A percentile compares a stretch with the other conserved stretches of the same genome.
phyloP scores from a whole-genome alignment of 2,329 filamentous ascomycete genomes.

The Onygenales sp. region DNA sequence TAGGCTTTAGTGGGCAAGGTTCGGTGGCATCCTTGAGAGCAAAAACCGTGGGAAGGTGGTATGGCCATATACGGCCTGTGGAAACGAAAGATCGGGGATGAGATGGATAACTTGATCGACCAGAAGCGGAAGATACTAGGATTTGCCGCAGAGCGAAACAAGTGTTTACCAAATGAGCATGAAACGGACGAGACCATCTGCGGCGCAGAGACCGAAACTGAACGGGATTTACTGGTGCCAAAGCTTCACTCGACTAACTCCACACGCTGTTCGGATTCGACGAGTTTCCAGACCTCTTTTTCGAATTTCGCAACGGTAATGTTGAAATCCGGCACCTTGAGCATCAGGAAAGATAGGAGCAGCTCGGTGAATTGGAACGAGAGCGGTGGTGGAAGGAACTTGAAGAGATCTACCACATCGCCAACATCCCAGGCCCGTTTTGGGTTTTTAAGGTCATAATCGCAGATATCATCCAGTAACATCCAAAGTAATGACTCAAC shows the following conservation, averaged over 20 bases:
- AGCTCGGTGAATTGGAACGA: conserved; percentile 33
- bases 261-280: background rate
- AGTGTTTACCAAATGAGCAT: no score
- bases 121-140: no score
- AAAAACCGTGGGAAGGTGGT: no score
- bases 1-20: no score
- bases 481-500: conserved; percentile 32
- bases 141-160: no score
- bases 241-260: background rate
- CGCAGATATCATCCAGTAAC: conserved; percentile 27
- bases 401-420: conserved; percentile 26
- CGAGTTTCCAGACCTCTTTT: conserved; percentile 15
- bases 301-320: conserved; percentile 23
- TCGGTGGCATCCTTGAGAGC: no score
- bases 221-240: no score
- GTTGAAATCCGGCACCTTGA: conserved; percentile 22
- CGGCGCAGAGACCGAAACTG: no score
- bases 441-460: conserved; percentile 25
- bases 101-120: no score
- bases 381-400: conserved; percentile 25
- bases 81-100: no score
- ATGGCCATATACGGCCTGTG: no score
- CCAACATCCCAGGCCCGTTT: conserved; percentile 29
- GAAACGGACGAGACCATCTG: no score
- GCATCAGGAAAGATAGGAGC: conserved; percentile 27